Percentiles rank a stretch among this genome's conserved stretches.
phyloP scores from a whole-genome alignment of 2,329 filamentous ascomycete species.

The Sphaceloma murrayae region DNA sequence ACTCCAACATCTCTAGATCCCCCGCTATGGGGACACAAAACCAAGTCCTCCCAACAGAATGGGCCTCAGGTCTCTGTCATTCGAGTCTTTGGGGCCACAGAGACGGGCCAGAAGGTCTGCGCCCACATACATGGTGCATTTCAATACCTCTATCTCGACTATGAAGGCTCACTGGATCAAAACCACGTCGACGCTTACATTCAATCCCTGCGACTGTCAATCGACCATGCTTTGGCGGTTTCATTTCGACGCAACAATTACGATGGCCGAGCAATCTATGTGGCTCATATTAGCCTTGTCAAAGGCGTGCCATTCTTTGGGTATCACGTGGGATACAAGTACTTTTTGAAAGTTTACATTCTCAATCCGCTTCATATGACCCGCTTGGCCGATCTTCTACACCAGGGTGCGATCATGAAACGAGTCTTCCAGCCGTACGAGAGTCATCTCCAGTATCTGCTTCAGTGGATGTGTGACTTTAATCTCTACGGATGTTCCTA shows the following conservation, averaged over 20 bases:
- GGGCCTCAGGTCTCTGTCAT: constrained; percentile 74
- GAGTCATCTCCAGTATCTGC: constrained; percentile 80
- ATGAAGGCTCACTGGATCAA: constrained; percentile 52
- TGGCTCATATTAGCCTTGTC: constrained; percentile 81
- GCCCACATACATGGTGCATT: constrained; percentile 93
- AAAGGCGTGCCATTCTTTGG: constrained; percentile 96
- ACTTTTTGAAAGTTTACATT: constrained; percentile 91
- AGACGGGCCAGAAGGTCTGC: constrained; percentile 92
- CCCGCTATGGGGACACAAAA: constrained; percentile 44
- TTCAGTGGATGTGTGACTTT: constrained; percentile 98
- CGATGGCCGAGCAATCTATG: constrained; percentile 60
- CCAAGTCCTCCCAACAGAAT: constrained; percentile 52
- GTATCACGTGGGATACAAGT: constrained; percentile 82
- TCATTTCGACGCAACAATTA: constrained; percentile 71
- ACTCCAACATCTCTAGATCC: constrained; percentile 72
- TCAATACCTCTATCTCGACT: constrained; percentile 90
- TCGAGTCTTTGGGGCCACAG: constrained; percentile 82
- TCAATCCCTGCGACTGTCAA: constrained; percentile 67
- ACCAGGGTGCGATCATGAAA: constrained; percentile 80
- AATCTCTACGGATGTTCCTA: constrained; percentile 92
- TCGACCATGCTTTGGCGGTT: constrained; percentile 80
- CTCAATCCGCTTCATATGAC: constrained; percentile 80
- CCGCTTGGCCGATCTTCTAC: constrained; percentile 75
- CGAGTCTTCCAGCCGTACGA: constrained; percentile 83
- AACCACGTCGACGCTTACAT: constrained; percentile 63